Base-by-base conservation (phyloP, 164 flowering plant species). In the Nymphaea thermarum region DNA sequence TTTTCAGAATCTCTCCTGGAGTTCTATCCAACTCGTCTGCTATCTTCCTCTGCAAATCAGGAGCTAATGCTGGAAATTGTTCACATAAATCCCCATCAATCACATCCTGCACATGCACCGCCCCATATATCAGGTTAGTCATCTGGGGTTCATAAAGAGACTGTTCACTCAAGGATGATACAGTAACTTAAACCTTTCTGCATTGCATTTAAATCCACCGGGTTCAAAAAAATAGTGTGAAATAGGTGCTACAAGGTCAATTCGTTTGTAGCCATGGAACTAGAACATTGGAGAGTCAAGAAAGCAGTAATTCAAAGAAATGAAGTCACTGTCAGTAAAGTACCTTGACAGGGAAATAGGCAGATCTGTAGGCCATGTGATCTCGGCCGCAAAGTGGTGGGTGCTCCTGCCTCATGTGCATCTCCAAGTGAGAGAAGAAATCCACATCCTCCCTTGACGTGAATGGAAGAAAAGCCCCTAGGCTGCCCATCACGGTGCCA, bases 61-160 rank as follows among this genome's bases (percentile, higher is more conserved):
- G 69, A 2, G 99, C 88, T 57, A 95, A 77, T 6, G 98, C 86
- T 8, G 99, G 99, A 76, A 84, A 95, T 72, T 95, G 99, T 76
- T 95, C 99, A 64, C 98, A 95, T 4, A 95, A 82, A 81, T 95
- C 99, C 6, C 99, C 99, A 85, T 95, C 99, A 68, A 95, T 92
- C 73, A 95, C 99, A 77, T 95, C 99, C 99, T 95, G 86, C 84
- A 77, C 57, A 51, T 15, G 14, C 8, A 51, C 57, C 8, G 8
- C 57, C 14, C 14, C 57, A 2, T 51, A 15, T 15, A 51, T 51
- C 14, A 51, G 3, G 57, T 51, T 15, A 51, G 57, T 51, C 12
- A n/a, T n/a, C n/a, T n/a, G n/a, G n/a, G n/a, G n/a, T n/a, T n/a
- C n/a, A n/a, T n/a, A n/a, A n/a, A n/a, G n/a, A n/a, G n/a, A n/a